These are phyloP conservation scores for Saccharum hybrid DNA, from an alignment of 202 grass and related monocot species.

Conservation along the genomic window DNA sequence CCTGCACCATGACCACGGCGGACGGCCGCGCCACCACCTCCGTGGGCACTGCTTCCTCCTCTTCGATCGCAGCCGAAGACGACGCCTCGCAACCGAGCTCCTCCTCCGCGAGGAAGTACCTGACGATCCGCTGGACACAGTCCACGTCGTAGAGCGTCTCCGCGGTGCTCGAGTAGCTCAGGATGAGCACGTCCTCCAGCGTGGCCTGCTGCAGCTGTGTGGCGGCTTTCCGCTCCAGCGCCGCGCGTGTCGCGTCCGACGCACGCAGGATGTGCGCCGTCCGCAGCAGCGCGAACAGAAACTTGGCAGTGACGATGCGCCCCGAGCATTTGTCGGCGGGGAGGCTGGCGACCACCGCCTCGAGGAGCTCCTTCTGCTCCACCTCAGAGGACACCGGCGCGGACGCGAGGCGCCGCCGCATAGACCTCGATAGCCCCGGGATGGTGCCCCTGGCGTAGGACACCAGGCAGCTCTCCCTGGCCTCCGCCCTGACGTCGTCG, in stretches of 20 bases:
- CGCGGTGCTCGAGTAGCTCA: constrained; percentile 68
- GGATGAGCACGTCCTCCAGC: constrained; percentile 84
- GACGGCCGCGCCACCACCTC: constrained; percentile 32
- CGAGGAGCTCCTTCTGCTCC: constrained; percentile 83
- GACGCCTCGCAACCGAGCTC: constrained; percentile 21
- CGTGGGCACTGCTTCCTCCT: constrained; percentile 6
- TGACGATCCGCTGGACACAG: constrained; percentile 75
- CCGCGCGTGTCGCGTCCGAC: constrained; percentile 47
- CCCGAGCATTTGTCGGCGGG: constrained; percentile 49
- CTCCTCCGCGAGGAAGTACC: constrained; percentile 58
- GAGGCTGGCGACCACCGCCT: constrained; percentile 72
- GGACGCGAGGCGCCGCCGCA: constrained; percentile 54
- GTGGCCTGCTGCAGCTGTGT: constrained; percentile 71
- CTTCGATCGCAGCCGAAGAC: constrained; percentile 18
- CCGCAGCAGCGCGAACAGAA: constrained; percentile 76
- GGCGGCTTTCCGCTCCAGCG: constrained; percentile 72
- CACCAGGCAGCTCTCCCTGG: constrained; percentile 70
- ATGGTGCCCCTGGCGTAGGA: constrained; percentile 80
- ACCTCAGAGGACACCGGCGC: constrained; percentile 71
- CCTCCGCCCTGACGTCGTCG: constrained; percentile 54
- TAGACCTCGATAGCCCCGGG: constrained; percentile 75
- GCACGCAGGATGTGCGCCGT: constrained; percentile 78
- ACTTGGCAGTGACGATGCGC: constrained; percentile 63
- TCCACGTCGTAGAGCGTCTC: constrained; percentile 95
- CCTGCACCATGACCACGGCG: constrained; percentile 49